Evolutionary conservation across 495 filamentous ascomycete genomes (phyloP).

Genomic region (Penicillium longicatenatum): DNA sequence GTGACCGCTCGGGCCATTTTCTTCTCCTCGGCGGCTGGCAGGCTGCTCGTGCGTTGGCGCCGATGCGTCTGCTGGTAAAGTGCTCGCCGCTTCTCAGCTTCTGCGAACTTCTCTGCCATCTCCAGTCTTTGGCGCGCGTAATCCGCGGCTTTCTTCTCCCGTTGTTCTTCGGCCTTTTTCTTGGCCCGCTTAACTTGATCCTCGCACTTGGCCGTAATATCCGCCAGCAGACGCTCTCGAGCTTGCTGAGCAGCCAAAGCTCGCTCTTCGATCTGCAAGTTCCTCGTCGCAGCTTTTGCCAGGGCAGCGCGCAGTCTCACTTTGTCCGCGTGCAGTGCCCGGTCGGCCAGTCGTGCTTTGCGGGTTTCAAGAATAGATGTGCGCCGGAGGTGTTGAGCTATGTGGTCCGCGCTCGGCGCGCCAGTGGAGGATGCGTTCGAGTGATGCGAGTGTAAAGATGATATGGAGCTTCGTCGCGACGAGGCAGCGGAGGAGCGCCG

Average conservation of each 20-base stretch:
- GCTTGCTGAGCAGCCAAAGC: conserved; percentile 89
- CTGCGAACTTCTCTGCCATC: conserved; percentile 86
- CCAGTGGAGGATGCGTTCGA: conserved; percentile 64
- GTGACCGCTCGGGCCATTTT: conserved; percentile 43
- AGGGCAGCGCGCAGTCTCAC: conserved; percentile 89
- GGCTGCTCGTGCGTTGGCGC: conserved; percentile 64
- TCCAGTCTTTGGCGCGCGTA: conserved; percentile 71
- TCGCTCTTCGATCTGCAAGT: conserved; percentile 70
- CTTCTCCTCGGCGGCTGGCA: conserved; percentile 61
- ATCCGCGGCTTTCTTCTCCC: conserved; percentile 87
- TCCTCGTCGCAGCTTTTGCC: conserved; percentile 73
- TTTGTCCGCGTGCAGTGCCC: conserved; percentile 93
- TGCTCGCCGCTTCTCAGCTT: conserved; percentile 72
- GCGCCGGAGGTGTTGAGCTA: conserved; percentile 88
- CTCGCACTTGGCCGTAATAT: conserved; percentile 91
- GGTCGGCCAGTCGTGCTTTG: conserved; percentile 89
- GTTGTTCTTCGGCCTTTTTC: conserved; percentile 86
- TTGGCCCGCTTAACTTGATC: conserved; percentile 95
- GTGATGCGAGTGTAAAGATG: conserved; percentile 77
- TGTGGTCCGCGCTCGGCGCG: conserved; percentile 72
- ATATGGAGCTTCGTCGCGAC: conserved; percentile 86
- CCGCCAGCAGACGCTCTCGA: conserved; percentile 86
- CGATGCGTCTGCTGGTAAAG: conserved; percentile 58
- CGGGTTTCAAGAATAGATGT: conserved; percentile 90
- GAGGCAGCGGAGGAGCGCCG: conserved; percentile 84